Evolutionary conservation across 495 filamentous ascomycete species (phyloP).

Genomic region (Talaromyces proteolyticus): DNA sequence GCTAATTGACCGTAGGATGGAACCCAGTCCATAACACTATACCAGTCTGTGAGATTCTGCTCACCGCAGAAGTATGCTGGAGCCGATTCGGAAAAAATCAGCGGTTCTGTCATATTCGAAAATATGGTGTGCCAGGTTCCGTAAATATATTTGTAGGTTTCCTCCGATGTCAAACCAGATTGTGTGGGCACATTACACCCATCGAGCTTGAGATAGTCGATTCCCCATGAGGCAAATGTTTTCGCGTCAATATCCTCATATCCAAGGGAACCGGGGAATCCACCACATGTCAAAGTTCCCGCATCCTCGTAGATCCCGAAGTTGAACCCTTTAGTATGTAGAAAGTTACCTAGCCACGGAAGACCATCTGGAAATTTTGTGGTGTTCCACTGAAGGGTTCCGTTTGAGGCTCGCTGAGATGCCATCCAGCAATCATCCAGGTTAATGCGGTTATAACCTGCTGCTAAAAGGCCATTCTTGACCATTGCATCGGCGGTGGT

Average conservation of each 20-base stretch:
- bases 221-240: slow-evolving; percentile 31
- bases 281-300: slow-evolving; percentile 32
- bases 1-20: slow-evolving; percentile 30
- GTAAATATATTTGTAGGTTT: slow-evolving; percentile 26
- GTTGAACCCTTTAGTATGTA: slow-evolving; percentile 22
- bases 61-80: slow-evolving; percentile 29
- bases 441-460: slow-evolving; percentile 33
- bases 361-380: slow-evolving; percentile 30
- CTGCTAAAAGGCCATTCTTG: slow-evolving; percentile 25
- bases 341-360: slow-evolving; percentile 31
- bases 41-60: slow-evolving; percentile 28
- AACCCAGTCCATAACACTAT: slow-evolving; percentile 31
- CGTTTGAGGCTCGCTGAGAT: slow-evolving; percentile 17
- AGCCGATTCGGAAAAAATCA: slow-evolving; percentile 37
- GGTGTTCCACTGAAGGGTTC: slow-evolving; percentile 28
- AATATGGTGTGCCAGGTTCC: slow-evolving; percentile 25
- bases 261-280: slow-evolving; percentile 27
- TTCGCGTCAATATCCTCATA: slow-evolving; percentile 29
- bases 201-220: slow-evolving; percentile 37
- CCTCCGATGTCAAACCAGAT: slow-evolving; percentile 13
- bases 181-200: slow-evolving; percentile 28
- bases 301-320: slow-evolving; percentile 36
- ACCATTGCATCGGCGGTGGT: slow-evolving; percentile 30
- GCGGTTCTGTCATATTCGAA: slow-evolving; percentile 19
- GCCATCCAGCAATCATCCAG: slow-evolving; percentile 38